phyloP scores from a whole-genome alignment of 208 protist species.

The Herpetomonas samuelpessoai region DNA sequence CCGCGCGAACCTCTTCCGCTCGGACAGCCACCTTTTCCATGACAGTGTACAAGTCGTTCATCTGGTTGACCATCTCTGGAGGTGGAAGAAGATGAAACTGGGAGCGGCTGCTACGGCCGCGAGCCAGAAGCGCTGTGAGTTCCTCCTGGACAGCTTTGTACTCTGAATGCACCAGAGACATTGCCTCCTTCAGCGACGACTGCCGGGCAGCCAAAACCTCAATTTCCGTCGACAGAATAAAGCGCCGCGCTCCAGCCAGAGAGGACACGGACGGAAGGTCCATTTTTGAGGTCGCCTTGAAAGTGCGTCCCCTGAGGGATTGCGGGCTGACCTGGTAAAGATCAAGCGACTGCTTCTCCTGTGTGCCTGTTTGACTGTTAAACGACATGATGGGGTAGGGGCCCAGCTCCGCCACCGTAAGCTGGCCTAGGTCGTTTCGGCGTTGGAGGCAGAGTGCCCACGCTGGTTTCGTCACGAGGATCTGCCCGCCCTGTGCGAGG shows the following conservation, averaged over 20 bases:
- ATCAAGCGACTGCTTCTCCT: constrained; percentile 68
- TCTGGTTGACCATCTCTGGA: constrained; percentile 73
- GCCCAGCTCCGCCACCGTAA: constrained; percentile 53
- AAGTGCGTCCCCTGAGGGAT: constrained; percentile 42
- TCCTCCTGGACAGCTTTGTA: constrained; percentile 38
- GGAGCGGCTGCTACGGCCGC: constrained; percentile 34
- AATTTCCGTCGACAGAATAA: constrained; percentile 60
- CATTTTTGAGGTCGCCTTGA: constrained; percentile 31
- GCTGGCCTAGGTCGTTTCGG: constrained; percentile 52
- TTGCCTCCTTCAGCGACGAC: constrained; percentile 35
- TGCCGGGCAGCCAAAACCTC: constrained; percentile 51
- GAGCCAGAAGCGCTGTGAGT: constrained; percentile 34
- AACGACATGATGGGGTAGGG: constrained; percentile 63
- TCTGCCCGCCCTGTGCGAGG: constrained; percentile 78
- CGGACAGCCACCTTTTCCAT: constrained; percentile 75
- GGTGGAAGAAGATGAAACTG: constrained; percentile 85
- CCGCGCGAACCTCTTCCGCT: constrained; percentile 49
- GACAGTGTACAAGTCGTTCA: constrained; percentile 83
- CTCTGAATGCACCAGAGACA: constrained; percentile 57
- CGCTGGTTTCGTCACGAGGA: constrained; percentile 59
- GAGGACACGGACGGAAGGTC: constrained; percentile 26
- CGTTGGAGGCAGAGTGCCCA: constrained; percentile 58
- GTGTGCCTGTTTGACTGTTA: constrained; percentile 53
- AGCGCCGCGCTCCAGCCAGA: constrained; percentile 41
- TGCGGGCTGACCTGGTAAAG: constrained; percentile 58